phyloP scores from a whole-genome alignment of 208 protist species.

The Acanthamoeba triangularis region DNA sequence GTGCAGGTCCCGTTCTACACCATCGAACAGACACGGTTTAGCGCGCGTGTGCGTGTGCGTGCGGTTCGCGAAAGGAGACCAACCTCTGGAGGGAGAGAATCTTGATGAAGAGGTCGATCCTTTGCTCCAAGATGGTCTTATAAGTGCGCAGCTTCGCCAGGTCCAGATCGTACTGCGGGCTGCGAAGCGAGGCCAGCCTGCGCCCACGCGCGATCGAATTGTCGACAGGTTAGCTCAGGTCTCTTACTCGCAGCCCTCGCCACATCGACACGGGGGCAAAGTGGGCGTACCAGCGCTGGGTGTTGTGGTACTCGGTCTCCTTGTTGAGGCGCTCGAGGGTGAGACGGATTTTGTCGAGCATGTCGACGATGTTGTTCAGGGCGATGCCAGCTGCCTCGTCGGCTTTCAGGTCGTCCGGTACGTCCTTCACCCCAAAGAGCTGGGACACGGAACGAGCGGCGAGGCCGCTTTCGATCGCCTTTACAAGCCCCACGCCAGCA shows the following conservation, averaged over 20 bases:
- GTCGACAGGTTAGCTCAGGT: too few relatives aligned
- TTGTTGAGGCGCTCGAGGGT: constrained; percentile 46
- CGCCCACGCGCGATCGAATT: neutral
- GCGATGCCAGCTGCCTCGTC: constrained; percentile 39
- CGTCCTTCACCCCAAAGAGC: constrained; percentile 58
- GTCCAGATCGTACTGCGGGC: constrained; percentile 16
- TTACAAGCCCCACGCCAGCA: constrained; percentile 27
- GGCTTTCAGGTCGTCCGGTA: constrained; percentile 24
- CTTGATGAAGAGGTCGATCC: constrained; percentile 64
- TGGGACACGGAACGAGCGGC: neutral
- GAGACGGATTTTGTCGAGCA: constrained; percentile 71
- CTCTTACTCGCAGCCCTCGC: neutral
- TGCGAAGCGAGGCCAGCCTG: constrained; percentile 34
- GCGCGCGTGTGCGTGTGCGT: too few relatives aligned
- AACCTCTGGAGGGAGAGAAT: constrained; percentile 58
- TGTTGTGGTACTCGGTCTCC: constrained; percentile 68
- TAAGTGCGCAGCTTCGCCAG: constrained; percentile 48
- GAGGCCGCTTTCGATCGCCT: constrained; percentile 51
- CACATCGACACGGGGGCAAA: neutral
- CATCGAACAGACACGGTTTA: too few relatives aligned
- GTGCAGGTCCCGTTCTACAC: too few relatives aligned
- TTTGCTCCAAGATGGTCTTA: constrained; percentile 49
- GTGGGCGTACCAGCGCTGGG: neutral
- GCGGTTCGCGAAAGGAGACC: neutral
- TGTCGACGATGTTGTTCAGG: constrained; percentile 44